phyloP scores from a whole-genome alignment of 139 green algal species.

The Zygnema cylindricum region DNA sequence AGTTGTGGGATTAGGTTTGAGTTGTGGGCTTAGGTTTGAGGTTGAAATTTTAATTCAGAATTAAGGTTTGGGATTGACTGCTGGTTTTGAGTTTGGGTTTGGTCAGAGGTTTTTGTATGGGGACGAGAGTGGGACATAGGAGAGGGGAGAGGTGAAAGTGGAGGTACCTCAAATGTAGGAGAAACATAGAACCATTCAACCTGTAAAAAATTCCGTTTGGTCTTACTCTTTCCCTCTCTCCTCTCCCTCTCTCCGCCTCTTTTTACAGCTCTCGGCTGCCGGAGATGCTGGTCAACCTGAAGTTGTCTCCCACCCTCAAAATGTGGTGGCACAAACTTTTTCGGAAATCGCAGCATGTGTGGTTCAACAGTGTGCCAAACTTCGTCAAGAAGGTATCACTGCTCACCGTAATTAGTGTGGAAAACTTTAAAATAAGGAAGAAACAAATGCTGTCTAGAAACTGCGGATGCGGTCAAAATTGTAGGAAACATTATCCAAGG shows the following conservation, averaged over 20 bases:
- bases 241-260: not conserved
- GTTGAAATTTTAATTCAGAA: too few species aligned
- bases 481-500: too few species aligned
- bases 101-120: too few species aligned
- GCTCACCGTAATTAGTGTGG: not conserved
- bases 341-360: conserved; percentile 89
- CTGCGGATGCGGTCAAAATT: not conserved
- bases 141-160: too few species aligned
- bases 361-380: conserved; percentile 90
- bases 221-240: not conserved
- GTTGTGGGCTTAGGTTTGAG: too few species aligned
- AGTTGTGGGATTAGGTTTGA: too few species aligned
- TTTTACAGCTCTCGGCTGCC: conserved; percentile 79
- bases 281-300: conserved; percentile 87
- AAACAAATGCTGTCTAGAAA: not conserved
- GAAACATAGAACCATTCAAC: too few species aligned
- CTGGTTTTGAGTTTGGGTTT: too few species aligned
- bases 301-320: conserved; percentile 83
- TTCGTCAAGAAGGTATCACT: conserved; percentile 65
- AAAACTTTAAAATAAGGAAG: too few species aligned
- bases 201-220: not conserved
- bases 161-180: too few species aligned
- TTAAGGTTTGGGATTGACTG: too few species aligned
- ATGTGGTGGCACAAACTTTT: conserved; percentile 69
- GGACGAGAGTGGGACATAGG: too few species aligned